Percentiles rank a stretch among this genome's conserved stretches.
Conservation (phyloP, 2,329 filamentous ascomycete species). For the Emericellopsis cladophorae region DNA sequence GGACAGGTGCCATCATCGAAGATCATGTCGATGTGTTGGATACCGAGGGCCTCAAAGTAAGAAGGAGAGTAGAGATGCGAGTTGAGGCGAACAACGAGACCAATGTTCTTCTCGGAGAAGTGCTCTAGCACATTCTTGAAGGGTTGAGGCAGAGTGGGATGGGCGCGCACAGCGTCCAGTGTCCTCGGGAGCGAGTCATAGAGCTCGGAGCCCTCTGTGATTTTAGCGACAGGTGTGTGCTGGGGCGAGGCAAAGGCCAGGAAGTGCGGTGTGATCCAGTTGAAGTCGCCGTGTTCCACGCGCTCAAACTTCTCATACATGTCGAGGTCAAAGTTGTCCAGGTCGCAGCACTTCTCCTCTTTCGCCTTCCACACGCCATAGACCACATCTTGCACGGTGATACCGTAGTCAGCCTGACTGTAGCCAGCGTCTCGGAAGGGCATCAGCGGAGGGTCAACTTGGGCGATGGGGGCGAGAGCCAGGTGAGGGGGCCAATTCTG, state of each 20-base stretch:
- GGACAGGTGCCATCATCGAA: conserved; percentile 98
- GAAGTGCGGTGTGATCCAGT: conserved; percentile 95
- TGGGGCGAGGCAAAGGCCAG: conserved; percentile 94
- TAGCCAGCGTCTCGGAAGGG: conserved; percentile 97
- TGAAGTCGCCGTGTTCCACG: conserved; percentile 98
- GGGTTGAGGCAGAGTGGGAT: conserved; percentile 62
- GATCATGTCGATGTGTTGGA: conserved; percentile 97
- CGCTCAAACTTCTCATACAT: conserved; percentile 95
- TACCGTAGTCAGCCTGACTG: conserved; percentile 91
- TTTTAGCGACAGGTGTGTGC: conserved; percentile 60
- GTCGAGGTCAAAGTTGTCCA: conserved; percentile 91
- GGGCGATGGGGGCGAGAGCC: conserved; percentile 86
- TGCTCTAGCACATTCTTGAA: conserved; percentile 95
- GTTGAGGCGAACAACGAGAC: conserved; percentile 88
- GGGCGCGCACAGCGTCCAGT: conserved; percentile 56
- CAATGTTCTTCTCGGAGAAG: conserved; percentile 79
- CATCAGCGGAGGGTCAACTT: conserved; percentile 96
- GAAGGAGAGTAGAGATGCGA: conserved; percentile 91
- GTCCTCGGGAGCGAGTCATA: conserved; percentile 66
- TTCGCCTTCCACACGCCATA: conserved; percentile 99
- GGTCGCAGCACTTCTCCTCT: conserved; percentile 80
- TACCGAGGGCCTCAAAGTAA: conserved; percentile 93
- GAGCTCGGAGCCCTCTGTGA: conserved; percentile 59
- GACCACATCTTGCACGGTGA: conserved; percentile 93
- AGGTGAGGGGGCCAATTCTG: conserved; percentile 96